Base-by-base conservation (phyloP, 352 stramenopile species). In the Thraustochytrium striatum region DNA sequence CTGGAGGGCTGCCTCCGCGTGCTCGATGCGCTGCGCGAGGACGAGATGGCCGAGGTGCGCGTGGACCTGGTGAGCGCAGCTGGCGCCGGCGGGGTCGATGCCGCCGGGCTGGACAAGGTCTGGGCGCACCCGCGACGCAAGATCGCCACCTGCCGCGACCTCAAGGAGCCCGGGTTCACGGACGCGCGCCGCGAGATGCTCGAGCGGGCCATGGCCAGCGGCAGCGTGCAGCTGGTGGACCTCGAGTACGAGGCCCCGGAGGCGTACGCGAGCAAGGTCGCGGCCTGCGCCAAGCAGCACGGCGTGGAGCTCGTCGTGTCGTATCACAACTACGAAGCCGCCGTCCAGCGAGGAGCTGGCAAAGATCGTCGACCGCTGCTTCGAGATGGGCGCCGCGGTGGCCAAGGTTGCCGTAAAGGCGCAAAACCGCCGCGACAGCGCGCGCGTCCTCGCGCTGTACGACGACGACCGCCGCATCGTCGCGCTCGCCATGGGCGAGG, bases 271-370 rank as follows among this genome's bases (percentile, higher is more conserved):
- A 57, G 79, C n/a, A 25, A 32, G 13, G 28, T 80, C 28, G 25
- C 57, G 33, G 41, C 38, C 16, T 39, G 16, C 1, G 70, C 70
- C 3, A 53, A 58, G 5, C 16, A 79, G 1, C 21, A 53, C 21
- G 70, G 58, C 30, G 55, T 70, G 0, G 57, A 72, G 38, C 57
- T 80, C 30, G 59, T 80, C 7, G 41, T 80, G 13, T 80, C 70
- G 21, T 80, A 80, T 33, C 70, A 80, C 58, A 80, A 80, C 25
- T 80, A 80, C 70, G 70, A 80, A 80, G 44, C 79, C 70, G 8
- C 70, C 70, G 3, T 8, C 2, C 9, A 28, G 28, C 2, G 57
- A 72, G 16, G 19, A 75, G 11, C 33, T 80, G 52, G 21, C 21
- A 9, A 57, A 81, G 59, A 52, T 80, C 9, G 5, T 80, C n/a